phyloP scores from a whole-genome alignment of 2,329 filamentous ascomycete genomes.

The Penicillium sp. region DNA sequence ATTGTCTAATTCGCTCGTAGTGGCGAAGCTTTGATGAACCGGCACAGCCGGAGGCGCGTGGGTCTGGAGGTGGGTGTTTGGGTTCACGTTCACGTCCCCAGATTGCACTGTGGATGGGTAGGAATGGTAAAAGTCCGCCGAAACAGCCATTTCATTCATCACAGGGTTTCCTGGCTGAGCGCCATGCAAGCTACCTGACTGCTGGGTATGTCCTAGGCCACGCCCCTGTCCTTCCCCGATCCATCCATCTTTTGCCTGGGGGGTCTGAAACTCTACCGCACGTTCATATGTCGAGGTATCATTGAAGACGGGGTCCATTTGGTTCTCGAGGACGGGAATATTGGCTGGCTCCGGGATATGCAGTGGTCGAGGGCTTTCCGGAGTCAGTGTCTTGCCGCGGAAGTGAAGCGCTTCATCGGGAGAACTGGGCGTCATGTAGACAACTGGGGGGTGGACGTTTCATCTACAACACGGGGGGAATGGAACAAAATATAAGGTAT shows the following conservation, averaged over 20 bases:
- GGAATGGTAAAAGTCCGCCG: conserved; percentile 27
- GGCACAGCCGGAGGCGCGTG: conserved; percentile 24
- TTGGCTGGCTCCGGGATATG: conserved; percentile 68
- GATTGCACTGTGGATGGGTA: conserved; percentile 11
- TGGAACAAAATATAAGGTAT: conserved; percentile 3
- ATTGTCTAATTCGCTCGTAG: conserved; percentile 33
- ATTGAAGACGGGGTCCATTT: conserved; percentile 72
- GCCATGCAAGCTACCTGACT: conserved; percentile 37
- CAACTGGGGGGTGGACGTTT: conserved; percentile 38
- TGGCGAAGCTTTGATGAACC: conserved; percentile 25
- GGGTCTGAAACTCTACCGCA: conserved; percentile 26
- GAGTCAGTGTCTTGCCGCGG: conserved; percentile 66
- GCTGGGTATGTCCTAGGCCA: conserved; percentile 16
- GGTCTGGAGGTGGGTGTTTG: conserved; percentile 16
- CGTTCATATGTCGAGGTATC: conserved; percentile 62
- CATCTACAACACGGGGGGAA: conserved; percentile 37
- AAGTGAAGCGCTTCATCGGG: conserved; percentile 56
- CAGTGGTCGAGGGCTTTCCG: conserved; percentile 69
- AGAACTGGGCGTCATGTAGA: conserved; percentile 57
- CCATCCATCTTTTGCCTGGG: conserved; percentile 17
- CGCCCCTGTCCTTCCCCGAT: conserved; percentile 13
- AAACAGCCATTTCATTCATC: conserved; percentile 30
- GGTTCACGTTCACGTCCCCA: conserved; percentile 14
- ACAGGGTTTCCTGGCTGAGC: conserved; percentile 25
- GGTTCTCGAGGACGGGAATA: conserved; percentile 69